phyloP scores from a whole-genome alignment of 2,329 filamentous ascomycete species.

The Colletotrichum lindemuthianum region DNA sequence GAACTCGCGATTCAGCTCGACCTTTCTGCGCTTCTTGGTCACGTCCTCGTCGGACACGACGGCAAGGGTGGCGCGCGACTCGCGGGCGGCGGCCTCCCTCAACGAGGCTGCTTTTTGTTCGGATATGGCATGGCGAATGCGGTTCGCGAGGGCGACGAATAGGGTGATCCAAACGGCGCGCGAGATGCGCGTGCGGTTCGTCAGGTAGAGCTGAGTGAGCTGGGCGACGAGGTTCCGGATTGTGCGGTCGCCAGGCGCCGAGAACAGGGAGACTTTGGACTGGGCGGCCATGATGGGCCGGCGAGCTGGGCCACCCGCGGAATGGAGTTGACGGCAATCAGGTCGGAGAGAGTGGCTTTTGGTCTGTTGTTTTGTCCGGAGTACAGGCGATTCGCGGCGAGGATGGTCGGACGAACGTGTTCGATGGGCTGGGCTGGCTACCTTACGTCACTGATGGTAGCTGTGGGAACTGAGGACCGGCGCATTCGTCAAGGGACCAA shows the following conservation, averaged over 20 bases:
- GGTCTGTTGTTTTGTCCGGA: not conserved
- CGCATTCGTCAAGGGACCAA: conserved; percentile 19
- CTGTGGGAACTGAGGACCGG: conserved; percentile 7
- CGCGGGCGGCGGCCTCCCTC: conserved; percentile 69
- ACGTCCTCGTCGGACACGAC: conserved; percentile 56
- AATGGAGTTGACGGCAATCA: not conserved
- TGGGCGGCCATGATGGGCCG: conserved; percentile 72
- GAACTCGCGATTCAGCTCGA: conserved; percentile 90
- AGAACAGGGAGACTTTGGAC: conserved; percentile 73
- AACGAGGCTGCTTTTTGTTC: conserved; percentile 89
- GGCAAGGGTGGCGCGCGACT: conserved; percentile 53
- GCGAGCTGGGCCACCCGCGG: conserved; percentile 9
- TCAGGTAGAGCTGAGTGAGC: conserved; percentile 78
- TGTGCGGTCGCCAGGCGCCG: conserved; percentile 64
- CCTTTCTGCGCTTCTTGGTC: conserved; percentile 72
- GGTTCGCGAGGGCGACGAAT: conserved; percentile 82
- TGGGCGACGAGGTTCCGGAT: conserved; percentile 72
- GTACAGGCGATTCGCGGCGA: not conserved
- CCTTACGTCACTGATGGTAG: conserved; percentile 24
- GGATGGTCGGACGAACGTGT: not conserved
- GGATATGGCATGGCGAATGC: conserved; percentile 88
- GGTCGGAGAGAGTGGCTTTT: not conserved
- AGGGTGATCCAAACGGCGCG: conserved; percentile 85
- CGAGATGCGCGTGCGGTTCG: conserved; percentile 83
- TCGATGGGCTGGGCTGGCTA: not conserved